phyloP scores from a whole-genome alignment of 306 rosid genomes.

The Neltuma alba region DNA sequence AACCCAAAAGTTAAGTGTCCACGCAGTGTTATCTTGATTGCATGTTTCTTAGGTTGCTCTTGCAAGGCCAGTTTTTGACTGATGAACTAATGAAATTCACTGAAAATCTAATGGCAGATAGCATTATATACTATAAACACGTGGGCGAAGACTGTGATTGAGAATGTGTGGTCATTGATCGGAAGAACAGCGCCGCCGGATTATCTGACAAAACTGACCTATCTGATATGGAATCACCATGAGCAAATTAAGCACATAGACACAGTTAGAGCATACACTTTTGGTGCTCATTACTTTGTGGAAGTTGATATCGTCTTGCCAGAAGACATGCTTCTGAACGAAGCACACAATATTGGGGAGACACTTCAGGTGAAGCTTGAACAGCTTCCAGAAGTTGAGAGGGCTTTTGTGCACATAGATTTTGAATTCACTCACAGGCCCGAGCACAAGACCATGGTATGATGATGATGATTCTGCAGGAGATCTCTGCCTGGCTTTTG shows the following conservation, averaged over 20 bases:
- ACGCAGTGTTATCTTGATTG: not conserved
- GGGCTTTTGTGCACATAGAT: constrained; percentile 86
- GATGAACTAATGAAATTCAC: not conserved
- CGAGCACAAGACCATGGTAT: constrained; percentile 69
- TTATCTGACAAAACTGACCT: constrained; percentile 68
- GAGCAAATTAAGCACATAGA: constrained; percentile 75
- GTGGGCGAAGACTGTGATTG: constrained; percentile 76
- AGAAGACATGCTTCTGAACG: constrained; percentile 59
- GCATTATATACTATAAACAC: constrained; percentile 81
- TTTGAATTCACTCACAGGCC: constrained; percentile 80
- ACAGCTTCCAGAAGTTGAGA: constrained; percentile 77
- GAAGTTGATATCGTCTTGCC: constrained; percentile 87
- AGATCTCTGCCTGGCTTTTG: not conserved
- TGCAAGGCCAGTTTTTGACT: constrained; percentile 2
- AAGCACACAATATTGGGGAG: constrained; percentile 86
- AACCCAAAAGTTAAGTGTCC: too few relatives aligned
- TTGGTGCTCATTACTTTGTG: constrained; percentile 76
- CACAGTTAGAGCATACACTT: constrained; percentile 83
- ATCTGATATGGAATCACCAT: constrained; percentile 83
- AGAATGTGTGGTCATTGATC: constrained; percentile 68
- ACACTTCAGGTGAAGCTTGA: constrained; percentile 76
- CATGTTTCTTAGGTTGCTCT: not conserved
- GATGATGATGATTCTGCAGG: constrained; percentile 43
- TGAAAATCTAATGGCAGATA: constrained; percentile 55
- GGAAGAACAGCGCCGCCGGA: constrained; percentile 90